Percentiles rank a stretch among this genome's conserved stretches.
Conservation (phyloP, 768 basidiomycete species). For the Agaricus subrufescens region DNA sequence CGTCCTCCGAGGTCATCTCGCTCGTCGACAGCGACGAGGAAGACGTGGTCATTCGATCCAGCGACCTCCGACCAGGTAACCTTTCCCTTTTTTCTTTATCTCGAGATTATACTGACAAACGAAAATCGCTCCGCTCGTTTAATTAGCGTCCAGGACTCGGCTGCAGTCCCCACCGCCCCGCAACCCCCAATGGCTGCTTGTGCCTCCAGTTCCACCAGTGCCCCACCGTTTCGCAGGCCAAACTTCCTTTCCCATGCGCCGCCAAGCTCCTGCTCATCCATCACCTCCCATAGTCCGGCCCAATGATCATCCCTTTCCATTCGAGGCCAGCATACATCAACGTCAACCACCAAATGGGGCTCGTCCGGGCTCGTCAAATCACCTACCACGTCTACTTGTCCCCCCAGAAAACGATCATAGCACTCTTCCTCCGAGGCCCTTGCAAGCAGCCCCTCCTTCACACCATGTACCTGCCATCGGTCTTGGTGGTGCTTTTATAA, state of each 20-base stretch:
- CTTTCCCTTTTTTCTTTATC: neutral
- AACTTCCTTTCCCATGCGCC: slow-evolving; percentile 34
- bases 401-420: slow-evolving; percentile 15
- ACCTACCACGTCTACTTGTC: slow-evolving; percentile 5
- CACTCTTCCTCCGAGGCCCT: slow-evolving; percentile 13
- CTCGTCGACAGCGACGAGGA: slow-evolving; percentile 30
- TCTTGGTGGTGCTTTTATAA: slow-evolving; percentile 59
- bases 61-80: slow-evolving; percentile 14
- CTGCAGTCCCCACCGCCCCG: slow-evolving; percentile 49
- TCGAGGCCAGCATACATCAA: slow-evolving; percentile 29
- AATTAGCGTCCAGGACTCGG: slow-evolving; percentile 16
- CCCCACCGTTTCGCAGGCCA: slow-evolving; percentile 31
- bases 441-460: slow-evolving; percentile 35
- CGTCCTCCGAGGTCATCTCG: slow-evolving; percentile 24
- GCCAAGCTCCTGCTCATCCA: slow-evolving; percentile 24
- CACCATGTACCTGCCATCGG: slow-evolving; percentile 61
- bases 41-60: slow-evolving; percentile 7
- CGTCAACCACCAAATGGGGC: slow-evolving; percentile 15
- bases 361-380: slow-evolving; percentile 21
- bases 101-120: neutral
- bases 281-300: slow-evolving; percentile 45
- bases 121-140: neutral
- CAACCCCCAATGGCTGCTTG: slow-evolving; percentile 21
- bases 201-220: slow-evolving; percentile 57
- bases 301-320: slow-evolving; percentile 44